Percentiles rank a stretch among this genome's conserved stretches.
Evolutionary conservation across 1,284 basidiomycete genomes (phyloP).

Genomic region (Pascua guehoae): DNA sequence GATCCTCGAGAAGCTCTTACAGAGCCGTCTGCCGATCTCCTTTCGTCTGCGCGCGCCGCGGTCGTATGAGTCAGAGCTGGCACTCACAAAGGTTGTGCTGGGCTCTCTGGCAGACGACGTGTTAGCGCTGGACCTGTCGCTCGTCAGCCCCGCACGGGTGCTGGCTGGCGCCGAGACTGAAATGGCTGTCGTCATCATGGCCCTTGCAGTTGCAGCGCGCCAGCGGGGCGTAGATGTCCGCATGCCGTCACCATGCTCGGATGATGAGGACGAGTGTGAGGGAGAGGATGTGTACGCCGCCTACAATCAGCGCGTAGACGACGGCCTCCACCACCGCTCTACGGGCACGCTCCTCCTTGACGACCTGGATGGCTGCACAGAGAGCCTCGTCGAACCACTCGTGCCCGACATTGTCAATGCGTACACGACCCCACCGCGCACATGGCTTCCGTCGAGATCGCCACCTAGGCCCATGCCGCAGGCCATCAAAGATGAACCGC

Average conservation of each 20-base stretch:
- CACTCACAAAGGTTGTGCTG: constrained; percentile 28
- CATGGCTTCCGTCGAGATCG: too few species aligned
- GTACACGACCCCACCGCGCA: too few species aligned
- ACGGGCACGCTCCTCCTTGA: too few species aligned
- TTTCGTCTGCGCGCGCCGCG: constrained; percentile 10
- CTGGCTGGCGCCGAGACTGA: constrained; percentile 19
- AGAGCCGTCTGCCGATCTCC: constrained; percentile 18
- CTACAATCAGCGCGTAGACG: too few species aligned
- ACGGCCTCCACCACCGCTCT: too few species aligned
- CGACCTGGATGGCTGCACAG: too few species aligned
- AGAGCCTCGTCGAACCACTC: too few species aligned
- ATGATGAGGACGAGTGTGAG: constrained; percentile 3
- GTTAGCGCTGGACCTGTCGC: constrained; percentile 25
- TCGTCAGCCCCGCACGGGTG: constrained; percentile 24
- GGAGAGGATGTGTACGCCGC: background rate
- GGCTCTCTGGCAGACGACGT: constrained; percentile 30
- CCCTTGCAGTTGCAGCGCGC: constrained; percentile 28
- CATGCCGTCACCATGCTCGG: background rate
- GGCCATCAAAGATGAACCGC: too few species aligned
- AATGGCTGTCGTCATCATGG: constrained; percentile 29
- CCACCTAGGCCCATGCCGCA: too few species aligned
- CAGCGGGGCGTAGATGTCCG: constrained; percentile 19
- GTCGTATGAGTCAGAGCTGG: constrained; percentile 19
- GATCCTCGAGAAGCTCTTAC: constrained; percentile 24
- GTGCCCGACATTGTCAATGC: too few species aligned